These are phyloP conservation scores for Atkinsonella texensis DNA, from an alignment of 2,329 filamentous ascomycete species.

Conservation along the genomic window DNA sequence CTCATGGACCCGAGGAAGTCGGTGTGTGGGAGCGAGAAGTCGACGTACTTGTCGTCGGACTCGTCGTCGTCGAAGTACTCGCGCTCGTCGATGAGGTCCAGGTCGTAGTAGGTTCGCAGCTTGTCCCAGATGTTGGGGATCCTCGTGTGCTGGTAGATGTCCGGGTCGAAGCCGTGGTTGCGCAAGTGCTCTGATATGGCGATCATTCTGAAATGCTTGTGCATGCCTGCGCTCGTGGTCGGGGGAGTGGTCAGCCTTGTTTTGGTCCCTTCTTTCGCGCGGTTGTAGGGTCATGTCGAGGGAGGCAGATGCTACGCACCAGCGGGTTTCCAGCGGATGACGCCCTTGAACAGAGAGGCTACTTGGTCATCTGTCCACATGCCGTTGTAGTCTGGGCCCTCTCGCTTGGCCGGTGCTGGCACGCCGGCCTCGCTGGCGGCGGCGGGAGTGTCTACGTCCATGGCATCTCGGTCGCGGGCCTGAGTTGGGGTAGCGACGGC, in stretches of 20 bases:
- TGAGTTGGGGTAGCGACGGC: conserved; percentile 46
- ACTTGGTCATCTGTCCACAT: conserved; percentile 95
- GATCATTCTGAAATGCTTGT: conserved; percentile 89
- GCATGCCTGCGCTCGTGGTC: conserved; percentile 49
- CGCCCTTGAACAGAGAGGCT: conserved; percentile 80
- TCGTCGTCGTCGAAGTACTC: conserved; percentile 54
- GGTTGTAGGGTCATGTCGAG: no score
- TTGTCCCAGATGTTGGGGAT: conserved; percentile 91
- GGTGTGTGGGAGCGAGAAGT: conserved; percentile 48
- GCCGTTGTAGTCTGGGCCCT: conserved; percentile 35
- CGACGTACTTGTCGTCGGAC: conserved; percentile 48
- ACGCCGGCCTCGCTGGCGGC: conserved; percentile 36
- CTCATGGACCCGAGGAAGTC: conserved; percentile 36
- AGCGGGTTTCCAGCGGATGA: conserved; percentile 94
- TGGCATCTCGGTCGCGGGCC: conserved; percentile 44
- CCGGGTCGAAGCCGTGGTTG: conserved; percentile 66
- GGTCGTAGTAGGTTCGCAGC: conserved; percentile 69
- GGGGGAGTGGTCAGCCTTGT: background rate
- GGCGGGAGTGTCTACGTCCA: conserved; percentile 46
- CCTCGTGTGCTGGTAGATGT: conserved; percentile 63
- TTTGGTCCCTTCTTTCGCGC: background rate
- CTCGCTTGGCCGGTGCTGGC: conserved; percentile 11
- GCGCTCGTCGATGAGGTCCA: conserved; percentile 75
- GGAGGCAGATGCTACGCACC: conserved; percentile 36
- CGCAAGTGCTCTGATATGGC: conserved; percentile 70